Conservation (phyloP, 805 yeast species). For the Blastobotrys attinorum region DNA sequence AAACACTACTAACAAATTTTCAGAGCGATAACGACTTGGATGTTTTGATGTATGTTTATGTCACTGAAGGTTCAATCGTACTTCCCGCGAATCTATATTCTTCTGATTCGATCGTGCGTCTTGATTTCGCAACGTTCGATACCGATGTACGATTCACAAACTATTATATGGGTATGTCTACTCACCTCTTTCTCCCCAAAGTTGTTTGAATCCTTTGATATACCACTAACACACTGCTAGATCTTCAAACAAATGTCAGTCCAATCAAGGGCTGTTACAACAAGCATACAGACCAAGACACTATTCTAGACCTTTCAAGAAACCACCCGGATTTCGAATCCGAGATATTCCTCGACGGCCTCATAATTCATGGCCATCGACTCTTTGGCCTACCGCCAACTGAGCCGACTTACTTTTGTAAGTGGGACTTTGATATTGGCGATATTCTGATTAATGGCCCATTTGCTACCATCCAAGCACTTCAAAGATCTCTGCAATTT, state of each 20-base stretch:
- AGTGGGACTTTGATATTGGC: constrained; percentile 80
- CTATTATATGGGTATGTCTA: constrained; percentile 65
- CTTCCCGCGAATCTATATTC: constrained; percentile 70
- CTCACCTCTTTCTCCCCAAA: not conserved
- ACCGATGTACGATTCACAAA: constrained; percentile 81
- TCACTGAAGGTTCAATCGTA: constrained; percentile 60
- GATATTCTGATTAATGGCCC: constrained; percentile 45
- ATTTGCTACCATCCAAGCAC: constrained; percentile 31
- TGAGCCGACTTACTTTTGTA: constrained; percentile 81
- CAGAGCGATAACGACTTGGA: constrained; percentile 60
- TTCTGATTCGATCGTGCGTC: constrained; percentile 49
- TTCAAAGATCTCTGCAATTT: constrained; percentile 34
- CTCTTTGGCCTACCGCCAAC: constrained; percentile 88
- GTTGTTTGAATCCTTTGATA: not conserved
- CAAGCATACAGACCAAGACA: constrained; percentile 8
- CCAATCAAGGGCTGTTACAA: constrained; percentile 40
- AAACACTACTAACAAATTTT: not conserved
- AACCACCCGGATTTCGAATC: constrained; percentile 12
- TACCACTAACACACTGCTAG: constrained; percentile 17
- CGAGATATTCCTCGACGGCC: constrained; percentile 49
- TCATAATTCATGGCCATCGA: constrained; percentile 75
- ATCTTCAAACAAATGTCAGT: constrained; percentile 65
- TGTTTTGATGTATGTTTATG: constrained; percentile 61
- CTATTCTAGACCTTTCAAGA: constrained; percentile 12
- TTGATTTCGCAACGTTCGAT: constrained; percentile 58